Percentiles rank a stretch among this genome's conserved stretches.
These are phyloP conservation scores for Penicillium sp. DNA, from an alignment of 2,329 filamentous ascomycete species.

Conservation along the genomic window DNA sequence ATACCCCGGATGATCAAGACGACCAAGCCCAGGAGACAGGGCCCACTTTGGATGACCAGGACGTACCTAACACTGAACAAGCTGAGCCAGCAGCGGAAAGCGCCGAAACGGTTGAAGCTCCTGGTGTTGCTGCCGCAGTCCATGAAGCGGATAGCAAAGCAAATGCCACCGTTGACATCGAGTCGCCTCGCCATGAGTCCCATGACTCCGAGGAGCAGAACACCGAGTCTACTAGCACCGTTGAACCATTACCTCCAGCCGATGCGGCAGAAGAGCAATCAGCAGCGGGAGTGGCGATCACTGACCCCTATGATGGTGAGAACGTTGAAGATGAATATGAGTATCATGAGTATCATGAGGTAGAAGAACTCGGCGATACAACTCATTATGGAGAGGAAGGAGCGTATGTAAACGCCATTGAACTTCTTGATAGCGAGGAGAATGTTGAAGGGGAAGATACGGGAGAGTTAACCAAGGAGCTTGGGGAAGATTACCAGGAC, in stretches of 20 bases:
- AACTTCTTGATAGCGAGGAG: slow-evolving; percentile 13
- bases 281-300: slow-evolving; percentile 19
- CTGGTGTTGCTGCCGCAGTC: slow-evolving; percentile 17
- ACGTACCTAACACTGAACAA: background rate
- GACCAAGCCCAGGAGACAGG: slow-evolving; percentile 22
- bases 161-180: slow-evolving; percentile 3
- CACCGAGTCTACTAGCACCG: slow-evolving; percentile 37
- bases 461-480: slow-evolving; percentile 16
- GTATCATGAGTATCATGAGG: slow-evolving; percentile 41
- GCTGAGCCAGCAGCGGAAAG: slow-evolving; percentile 1
- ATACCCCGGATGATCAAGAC: slow-evolving; percentile 23
- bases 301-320: slow-evolving; percentile 16
- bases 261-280: slow-evolving; percentile 25
- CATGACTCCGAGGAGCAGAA: slow-evolving; percentile 35
- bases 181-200: slow-evolving; percentile 23
- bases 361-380: slow-evolving; percentile 20
- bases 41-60: slow-evolving; percentile 5
- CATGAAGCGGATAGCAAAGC: slow-evolving; percentile 19
- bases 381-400: slow-evolving; percentile 28
- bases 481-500: slow-evolving; percentile 20
- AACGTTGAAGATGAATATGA: slow-evolving; percentile 41
- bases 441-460: slow-evolving; percentile 21
- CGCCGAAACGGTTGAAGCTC: slow-evolving; percentile 18
- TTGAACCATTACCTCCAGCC: slow-evolving; percentile 27
- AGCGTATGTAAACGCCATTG: slow-evolving; percentile 18